phyloP scores from a whole-genome alignment of 306 rosid species.

The Glycine latifolia region DNA sequence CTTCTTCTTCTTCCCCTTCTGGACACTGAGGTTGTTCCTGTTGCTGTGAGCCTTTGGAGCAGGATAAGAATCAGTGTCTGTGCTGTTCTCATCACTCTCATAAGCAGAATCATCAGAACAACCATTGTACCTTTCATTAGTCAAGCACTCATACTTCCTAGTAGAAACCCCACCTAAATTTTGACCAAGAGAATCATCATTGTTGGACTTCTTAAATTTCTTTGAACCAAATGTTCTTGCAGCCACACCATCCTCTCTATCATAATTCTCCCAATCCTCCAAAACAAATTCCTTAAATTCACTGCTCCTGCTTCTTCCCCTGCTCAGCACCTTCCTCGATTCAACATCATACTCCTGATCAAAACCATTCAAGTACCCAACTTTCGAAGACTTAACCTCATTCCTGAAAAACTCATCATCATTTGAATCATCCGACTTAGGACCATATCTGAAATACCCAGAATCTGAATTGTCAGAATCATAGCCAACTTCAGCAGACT shows the following conservation, averaged over 20 bases:
- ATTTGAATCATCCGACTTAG: conserved; percentile 61
- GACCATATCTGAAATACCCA: conserved; percentile 61
- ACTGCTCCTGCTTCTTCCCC: conserved; percentile 31
- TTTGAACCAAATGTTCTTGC: conserved; percentile 51
- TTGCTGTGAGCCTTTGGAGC: conserved; percentile 49
- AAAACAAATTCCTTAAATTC: conserved; percentile 52
- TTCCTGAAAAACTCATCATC: conserved; percentile 57
- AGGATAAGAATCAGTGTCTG: conserved; percentile 55
- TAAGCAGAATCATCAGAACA: conserved; percentile 56
- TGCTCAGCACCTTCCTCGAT: conserved; percentile 35
- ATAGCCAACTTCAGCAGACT: conserved; percentile 48
- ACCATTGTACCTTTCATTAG: conserved; percentile 49
- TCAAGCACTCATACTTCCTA: conserved; percentile 54
- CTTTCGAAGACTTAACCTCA: conserved; percentile 55
- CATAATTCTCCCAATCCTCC: conserved; percentile 47
- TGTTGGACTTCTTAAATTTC: conserved; percentile 48
- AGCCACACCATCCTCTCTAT: conserved; percentile 39
- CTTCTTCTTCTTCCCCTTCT: conserved; percentile 51
- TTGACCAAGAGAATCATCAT: conserved; percentile 54
- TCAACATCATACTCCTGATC: conserved; percentile 49
- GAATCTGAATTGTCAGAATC: conserved; percentile 76
- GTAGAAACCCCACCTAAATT: conserved; percentile 41
- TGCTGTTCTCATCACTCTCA: conserved; percentile 74
- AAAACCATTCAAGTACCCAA: conserved; percentile 48
- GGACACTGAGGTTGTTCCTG: conserved; percentile 41